These are phyloP conservation scores for Trichoderma sp. DNA, from an alignment of 2,329 filamentous ascomycete genomes.

Conservation along the genomic window DNA sequence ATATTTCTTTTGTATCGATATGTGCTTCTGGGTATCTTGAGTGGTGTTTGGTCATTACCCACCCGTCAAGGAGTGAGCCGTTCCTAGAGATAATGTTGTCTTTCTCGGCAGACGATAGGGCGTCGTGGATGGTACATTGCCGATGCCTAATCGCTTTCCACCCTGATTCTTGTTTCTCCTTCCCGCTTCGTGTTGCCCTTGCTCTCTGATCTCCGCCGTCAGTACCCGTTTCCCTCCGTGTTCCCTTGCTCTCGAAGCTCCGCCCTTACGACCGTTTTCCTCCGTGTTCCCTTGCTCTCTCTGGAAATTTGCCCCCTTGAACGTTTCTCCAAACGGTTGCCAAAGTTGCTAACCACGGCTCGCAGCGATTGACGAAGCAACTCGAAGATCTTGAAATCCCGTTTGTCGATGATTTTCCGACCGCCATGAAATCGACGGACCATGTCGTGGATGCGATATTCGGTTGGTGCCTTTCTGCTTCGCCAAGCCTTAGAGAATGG, in stretches of 20 bases:
- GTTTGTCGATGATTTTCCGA: conserved; percentile 78
- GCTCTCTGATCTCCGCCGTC: background rate
- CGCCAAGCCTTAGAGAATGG: background rate
- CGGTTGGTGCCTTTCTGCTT: conserved; percentile 53
- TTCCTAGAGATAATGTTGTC: background rate
- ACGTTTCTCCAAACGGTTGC: background rate
- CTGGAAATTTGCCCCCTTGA: background rate
- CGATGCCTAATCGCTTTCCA: background rate
- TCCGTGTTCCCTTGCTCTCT: background rate
- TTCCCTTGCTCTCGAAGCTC: background rate
- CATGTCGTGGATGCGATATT: conserved; percentile 94
- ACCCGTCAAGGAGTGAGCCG: background rate
- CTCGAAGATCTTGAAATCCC: conserved; percentile 80
- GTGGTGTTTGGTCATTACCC: background rate
- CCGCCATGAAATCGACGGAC: conserved; percentile 68
- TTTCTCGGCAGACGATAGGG: background rate
- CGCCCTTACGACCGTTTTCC: background rate
- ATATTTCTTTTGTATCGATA: conserved; percentile 27
- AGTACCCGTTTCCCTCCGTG: background rate
- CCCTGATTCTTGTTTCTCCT: background rate
- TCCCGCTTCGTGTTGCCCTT: no score
- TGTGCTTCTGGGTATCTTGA: conserved; percentile 29
- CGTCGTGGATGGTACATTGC: background rate
- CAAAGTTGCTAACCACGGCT: conserved; percentile 38
- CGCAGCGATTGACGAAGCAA: conserved; percentile 78